Conservation (phyloP, 2,329 filamentous ascomycete species). For the Fusarium humuli region DNA sequence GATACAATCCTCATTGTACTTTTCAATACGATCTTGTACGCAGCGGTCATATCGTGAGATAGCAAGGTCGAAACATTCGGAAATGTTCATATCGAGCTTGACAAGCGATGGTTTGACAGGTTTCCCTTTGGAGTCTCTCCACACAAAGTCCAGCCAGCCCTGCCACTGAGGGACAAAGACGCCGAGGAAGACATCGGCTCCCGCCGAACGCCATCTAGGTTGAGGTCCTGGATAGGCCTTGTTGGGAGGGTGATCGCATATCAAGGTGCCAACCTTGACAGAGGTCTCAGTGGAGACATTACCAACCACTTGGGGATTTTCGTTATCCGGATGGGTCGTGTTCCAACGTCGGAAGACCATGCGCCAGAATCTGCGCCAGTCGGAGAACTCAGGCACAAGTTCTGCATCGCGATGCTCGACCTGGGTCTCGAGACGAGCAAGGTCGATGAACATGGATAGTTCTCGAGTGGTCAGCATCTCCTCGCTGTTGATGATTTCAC, state of each 20-base stretch:
- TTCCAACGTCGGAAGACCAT: conserved; percentile 4
- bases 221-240: background rate
- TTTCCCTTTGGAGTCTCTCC: background rate
- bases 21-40: background rate
- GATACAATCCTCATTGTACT: background rate
- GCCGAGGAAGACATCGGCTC: background rate
- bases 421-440: background rate
- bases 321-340: background rate
- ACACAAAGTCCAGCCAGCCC: background rate
- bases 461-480: background rate
- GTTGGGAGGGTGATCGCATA: background rate
- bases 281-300: background rate
- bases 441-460: background rate
- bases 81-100: background rate
- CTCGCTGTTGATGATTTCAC: background rate
- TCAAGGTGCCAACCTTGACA: background rate
- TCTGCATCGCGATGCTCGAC: background rate
- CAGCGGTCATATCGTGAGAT: background rate
- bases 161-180: background rate
- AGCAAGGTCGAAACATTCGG: background rate
- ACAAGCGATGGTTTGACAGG: background rate
- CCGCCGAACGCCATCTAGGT: background rate
- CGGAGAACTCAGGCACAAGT: background rate
- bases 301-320: background rate
- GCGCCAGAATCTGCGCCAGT: conserved; percentile 5